phyloP scores from a whole-genome alignment of 2,329 filamentous ascomycete species.

The Colletotrichum sp. region DNA sequence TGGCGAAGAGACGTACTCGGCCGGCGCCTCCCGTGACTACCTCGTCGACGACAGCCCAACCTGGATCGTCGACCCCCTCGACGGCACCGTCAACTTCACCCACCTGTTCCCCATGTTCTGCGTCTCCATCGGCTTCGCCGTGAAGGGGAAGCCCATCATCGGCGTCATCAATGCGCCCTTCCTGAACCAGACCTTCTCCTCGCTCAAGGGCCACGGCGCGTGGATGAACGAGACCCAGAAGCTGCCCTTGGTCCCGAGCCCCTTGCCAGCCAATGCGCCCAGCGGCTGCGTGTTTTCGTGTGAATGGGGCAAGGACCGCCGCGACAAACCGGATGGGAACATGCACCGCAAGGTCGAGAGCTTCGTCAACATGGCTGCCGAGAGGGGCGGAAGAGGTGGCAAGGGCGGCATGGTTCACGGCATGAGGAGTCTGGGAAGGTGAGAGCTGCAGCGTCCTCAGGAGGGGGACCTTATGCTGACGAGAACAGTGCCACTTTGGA shows the following conservation, averaged over 20 bases:
- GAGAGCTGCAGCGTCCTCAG: background rate
- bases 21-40: conserved; percentile 70
- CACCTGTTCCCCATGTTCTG: conserved; percentile 85
- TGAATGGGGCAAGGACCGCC: conserved; percentile 81
- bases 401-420: conserved; percentile 83
- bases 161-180: conserved; percentile 78
- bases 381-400: conserved; percentile 65
- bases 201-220: conserved; percentile 69
- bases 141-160: conserved; percentile 64
- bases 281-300: conserved; percentile 75
- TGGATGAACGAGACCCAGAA: conserved; percentile 70
- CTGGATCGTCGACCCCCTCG: conserved; percentile 79
- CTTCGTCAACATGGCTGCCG: conserved; percentile 77
- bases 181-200: conserved; percentile 71
- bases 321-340: conserved; percentile 70
- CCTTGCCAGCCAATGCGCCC: conserved; percentile 68
- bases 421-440: conserved; percentile 70
- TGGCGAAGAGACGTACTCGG: conserved; percentile 78
- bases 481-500: conserved; percentile 70
- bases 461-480: background rate
- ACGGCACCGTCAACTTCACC: conserved; percentile 83
- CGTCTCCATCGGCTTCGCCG: conserved; percentile 74
- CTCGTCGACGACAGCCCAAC: conserved; percentile 69
- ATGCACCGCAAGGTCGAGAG: conserved; percentile 75
- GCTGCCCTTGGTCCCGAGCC: conserved; percentile 68